Base-by-base conservation (phyloP, 768 basidiomycete species). In the Mycena crocata region DNA sequence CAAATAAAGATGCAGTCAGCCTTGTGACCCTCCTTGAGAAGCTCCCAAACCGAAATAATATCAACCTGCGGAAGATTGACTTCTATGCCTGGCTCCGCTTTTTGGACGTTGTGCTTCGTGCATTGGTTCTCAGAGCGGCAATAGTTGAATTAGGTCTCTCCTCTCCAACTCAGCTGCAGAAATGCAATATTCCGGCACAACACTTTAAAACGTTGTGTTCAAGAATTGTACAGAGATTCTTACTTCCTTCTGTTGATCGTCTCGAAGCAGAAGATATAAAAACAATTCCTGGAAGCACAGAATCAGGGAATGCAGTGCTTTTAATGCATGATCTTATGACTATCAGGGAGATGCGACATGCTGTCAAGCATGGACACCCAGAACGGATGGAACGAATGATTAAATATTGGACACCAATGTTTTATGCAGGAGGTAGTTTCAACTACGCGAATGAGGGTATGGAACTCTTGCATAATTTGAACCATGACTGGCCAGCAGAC, bases 381-480 rank as follows among this genome's bases (percentile, higher is more conserved):
- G 40, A 58, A 23, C 59, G 65, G 1, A 63, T 74, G 51, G 34
- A 24, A 4, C 61, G 64, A 14, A 69, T 72, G 62, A 40, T 74
- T 30, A 74, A 74, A 57, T 67, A 35, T n/a, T 74, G 67, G 64
- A 30, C 66, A 1, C 73, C 71, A 5, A 74, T 72, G 64, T 74
- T 65, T 49, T 46, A 62, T 62, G 61, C 61, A 13, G 61, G 61
- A 9, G 71, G 69, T 13, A 67, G 74, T 48, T 72, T 69, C 57
- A 75, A 75, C 45, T 75, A 75, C 46, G 61, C 74, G 3, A 73
- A 75, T 52, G 68, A 74, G 57, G 64, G 55, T 12, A 75, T 73
- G 74, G 74, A 75, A 44, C 61, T 75, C 1, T 59, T 75, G 5
- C 73, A 75, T 54, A 75, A 75, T 46, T 17, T 68, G 19, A 57